Evolutionary conservation across 192 early-diverging fungal species (phyloP).

Genomic region (Podila verticillata): DNA sequence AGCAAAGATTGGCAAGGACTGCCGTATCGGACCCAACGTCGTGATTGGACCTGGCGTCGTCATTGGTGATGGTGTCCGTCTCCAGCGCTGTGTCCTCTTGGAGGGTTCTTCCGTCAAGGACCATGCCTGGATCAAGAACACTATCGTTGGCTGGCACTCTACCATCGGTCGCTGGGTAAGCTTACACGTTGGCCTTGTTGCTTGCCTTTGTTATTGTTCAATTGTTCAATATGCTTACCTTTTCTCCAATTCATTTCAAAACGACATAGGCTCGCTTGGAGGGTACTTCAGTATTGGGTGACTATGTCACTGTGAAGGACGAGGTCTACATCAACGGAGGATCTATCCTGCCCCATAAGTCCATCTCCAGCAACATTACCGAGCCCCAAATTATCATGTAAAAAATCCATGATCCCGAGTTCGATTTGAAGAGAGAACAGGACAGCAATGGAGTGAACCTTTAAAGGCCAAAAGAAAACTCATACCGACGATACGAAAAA

Average conservation of each 20-base stretch:
- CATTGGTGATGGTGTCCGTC: conserved; percentile 94
- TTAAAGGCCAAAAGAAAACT: background rate
- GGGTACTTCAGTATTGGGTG: conserved; percentile 94
- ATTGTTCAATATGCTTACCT: background rate
- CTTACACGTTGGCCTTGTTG: background rate
- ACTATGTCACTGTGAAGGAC: conserved; percentile 94
- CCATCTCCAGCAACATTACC: conserved; percentile 85
- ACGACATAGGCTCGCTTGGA: conserved; percentile 78
- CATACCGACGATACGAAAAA: background rate
- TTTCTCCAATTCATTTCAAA: background rate
- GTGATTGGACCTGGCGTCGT: conserved; percentile 91
- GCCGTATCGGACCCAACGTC: conserved; percentile 98
- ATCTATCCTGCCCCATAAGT: conserved; percentile 97
- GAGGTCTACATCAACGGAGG: conserved; percentile 97
- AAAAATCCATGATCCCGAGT: conserved; percentile 18
- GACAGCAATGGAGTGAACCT: background rate
- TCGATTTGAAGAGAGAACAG: background rate
- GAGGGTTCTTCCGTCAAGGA: conserved; percentile 87
- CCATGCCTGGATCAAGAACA: conserved; percentile 88
- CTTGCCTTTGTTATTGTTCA: background rate
- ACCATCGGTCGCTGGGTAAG: conserved; percentile 90
- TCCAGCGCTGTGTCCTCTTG: conserved; percentile 90
- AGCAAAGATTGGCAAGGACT: conserved; percentile 94
- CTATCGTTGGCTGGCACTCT: conserved; percentile 97
- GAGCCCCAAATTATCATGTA: conserved; percentile 98